These are phyloP conservation scores for Calocera cornea DNA, from an alignment of 768 basidiomycete genomes.

Conservation along the genomic window DNA sequence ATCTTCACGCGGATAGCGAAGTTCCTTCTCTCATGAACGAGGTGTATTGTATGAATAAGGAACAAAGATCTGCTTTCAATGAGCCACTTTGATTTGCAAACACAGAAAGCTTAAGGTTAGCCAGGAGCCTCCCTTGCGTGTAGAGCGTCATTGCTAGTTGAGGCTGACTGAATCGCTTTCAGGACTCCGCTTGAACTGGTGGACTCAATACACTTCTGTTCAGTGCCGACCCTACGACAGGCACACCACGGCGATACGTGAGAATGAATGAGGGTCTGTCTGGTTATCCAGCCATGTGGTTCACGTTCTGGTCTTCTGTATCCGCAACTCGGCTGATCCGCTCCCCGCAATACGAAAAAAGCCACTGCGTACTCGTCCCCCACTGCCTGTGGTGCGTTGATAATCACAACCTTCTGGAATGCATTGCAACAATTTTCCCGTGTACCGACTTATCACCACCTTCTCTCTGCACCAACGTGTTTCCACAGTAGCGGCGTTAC, in stretches of 20 bases:
- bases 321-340: not conserved
- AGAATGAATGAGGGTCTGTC: not conserved
- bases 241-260: too few relatives aligned
- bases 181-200: too few relatives aligned
- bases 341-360: conserved; percentile 1
- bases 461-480: not conserved
- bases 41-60: too few relatives aligned
- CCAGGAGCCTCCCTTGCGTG: too few relatives aligned
- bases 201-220: too few relatives aligned
- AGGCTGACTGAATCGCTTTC: too few relatives aligned
- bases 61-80: too few relatives aligned
- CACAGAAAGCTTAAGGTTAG: too few relatives aligned
- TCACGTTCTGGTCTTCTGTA: not conserved
- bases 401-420: not conserved
- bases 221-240: too few relatives aligned
- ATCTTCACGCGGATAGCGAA: not conserved
- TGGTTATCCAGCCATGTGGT: not conserved
- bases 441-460: not conserved
- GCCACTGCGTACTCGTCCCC: not conserved
- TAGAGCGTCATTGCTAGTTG: too few relatives aligned
- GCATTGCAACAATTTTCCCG: not conserved
- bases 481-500: not conserved
- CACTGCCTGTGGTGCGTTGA: not conserved
- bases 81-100: too few relatives aligned
- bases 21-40: too few relatives aligned